Evolutionary conservation across 2,329 filamentous ascomycete genomes (phyloP).

Genomic region (Aspergillus felis): DNA sequence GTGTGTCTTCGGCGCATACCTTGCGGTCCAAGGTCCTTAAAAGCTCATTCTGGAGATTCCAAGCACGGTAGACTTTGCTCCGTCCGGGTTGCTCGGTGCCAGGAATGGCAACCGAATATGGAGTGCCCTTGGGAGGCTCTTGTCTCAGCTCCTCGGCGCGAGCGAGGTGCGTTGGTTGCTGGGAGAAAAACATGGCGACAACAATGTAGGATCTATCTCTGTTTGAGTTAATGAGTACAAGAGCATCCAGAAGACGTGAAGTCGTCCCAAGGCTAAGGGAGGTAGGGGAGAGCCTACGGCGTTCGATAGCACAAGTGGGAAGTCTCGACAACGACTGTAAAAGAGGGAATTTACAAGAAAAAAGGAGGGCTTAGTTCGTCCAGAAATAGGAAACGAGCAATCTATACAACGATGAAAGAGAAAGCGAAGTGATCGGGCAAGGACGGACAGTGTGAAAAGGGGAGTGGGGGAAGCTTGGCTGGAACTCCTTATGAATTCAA

Average conservation of each 20-base stretch:
- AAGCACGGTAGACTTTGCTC: slow-evolving; percentile 77
- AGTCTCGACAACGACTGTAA: neutral
- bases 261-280: neutral
- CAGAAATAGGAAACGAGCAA: neutral
- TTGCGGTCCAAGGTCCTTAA: slow-evolving; percentile 69
- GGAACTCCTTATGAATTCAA: neutral
- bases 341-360: neutral
- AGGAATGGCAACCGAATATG: slow-evolving; percentile 74
- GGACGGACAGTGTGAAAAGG: neutral
- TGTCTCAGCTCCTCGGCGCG: slow-evolving; percentile 50
- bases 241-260: too few relatives aligned
- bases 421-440: neutral
- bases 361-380: neutral
- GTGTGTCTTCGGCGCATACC: slow-evolving; percentile 30
- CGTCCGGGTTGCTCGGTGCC: slow-evolving; percentile 70
- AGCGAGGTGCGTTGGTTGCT: slow-evolving; percentile 30
- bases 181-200: slow-evolving; percentile 36
- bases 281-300: neutral
- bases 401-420: neutral
- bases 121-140: slow-evolving; percentile 67
- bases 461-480: neutral
- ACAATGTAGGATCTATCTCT: neutral
- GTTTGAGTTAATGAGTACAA: neutral
- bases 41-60: slow-evolving; percentile 68
- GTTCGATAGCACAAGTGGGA: too few relatives aligned